These are phyloP conservation scores for Gossypium australe DNA, from an alignment of 345 rosid species.

Conservation along the genomic window DNA sequence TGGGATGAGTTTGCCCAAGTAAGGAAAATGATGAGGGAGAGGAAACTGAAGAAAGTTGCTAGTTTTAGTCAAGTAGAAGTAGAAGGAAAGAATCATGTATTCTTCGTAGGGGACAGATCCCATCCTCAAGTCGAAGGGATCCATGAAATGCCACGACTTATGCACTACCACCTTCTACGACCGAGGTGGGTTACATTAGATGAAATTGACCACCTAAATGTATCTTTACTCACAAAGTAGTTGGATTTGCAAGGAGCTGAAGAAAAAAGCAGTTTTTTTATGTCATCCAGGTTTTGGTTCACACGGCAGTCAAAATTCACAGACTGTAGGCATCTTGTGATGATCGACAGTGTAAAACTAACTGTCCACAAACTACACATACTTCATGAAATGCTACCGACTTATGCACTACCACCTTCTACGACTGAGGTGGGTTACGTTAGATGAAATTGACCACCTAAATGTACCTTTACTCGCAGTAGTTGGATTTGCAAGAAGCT, in stretches of 20 bases:
- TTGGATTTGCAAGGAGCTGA: not conserved
- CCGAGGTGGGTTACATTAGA: not conserved
- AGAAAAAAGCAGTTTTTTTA: not conserved
- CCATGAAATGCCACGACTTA: slow-evolving; percentile 19
- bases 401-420: slow-evolving; percentile 19
- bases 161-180: slow-evolving; percentile 22
- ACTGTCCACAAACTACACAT: not conserved
- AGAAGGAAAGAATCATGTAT: slow-evolving; percentile 28
- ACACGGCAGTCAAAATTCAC: not conserved
- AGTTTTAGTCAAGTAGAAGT: slow-evolving; percentile 38
- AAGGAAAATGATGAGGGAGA: slow-evolving; percentile 39
- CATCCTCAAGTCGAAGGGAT: slow-evolving; percentile 34
- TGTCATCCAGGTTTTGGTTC: not conserved
- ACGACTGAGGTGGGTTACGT: slow-evolving; percentile 11
- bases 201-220: no score
- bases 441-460: no score
- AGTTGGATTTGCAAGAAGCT: not conserved
- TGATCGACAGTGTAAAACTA: no score
- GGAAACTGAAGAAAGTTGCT: slow-evolving; percentile 32
- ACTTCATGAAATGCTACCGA: slow-evolving; percentile 13
- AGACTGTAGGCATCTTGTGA: no score
- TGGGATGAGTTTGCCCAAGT: slow-evolving; percentile 36
- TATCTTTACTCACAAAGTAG: not conserved
- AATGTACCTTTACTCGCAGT: not conserved
- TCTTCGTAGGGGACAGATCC: slow-evolving; percentile 34